phyloP scores from a whole-genome alignment of 805 yeast genomes.

The Yamadazyma tumulicola region DNA sequence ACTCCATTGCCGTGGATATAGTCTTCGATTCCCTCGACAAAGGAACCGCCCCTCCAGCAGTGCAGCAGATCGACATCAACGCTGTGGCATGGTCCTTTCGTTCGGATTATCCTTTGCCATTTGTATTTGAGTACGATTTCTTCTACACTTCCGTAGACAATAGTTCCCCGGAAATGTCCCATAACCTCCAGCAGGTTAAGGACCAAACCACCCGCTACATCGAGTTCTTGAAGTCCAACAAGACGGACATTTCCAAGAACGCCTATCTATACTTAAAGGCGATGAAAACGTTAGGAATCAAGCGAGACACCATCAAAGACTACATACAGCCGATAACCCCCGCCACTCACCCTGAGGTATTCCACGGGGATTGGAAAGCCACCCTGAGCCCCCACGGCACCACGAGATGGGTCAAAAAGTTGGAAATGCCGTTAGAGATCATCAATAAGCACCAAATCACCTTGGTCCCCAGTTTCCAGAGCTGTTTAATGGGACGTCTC shows the following conservation, averaged over 20 bases:
- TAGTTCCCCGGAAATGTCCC: background rate
- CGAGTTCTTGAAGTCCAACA: slow-evolving; percentile 31
- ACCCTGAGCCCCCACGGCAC: slow-evolving; percentile 14
- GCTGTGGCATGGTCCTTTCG: slow-evolving; percentile 39
- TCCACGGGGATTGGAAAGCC: slow-evolving; percentile 27
- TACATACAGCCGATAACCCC: slow-evolving; percentile 29
- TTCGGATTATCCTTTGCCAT: slow-evolving; percentile 40
- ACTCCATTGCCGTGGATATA: slow-evolving; percentile 23
- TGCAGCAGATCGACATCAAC: slow-evolving; percentile 31
- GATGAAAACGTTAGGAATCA: slow-evolving; percentile 33
- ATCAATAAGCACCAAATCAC: slow-evolving; percentile 45
- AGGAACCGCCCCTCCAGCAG: slow-evolving; percentile 28
- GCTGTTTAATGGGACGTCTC: slow-evolving; percentile 56
- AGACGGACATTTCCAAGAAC: slow-evolving; percentile 28
- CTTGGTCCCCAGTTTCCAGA: slow-evolving; percentile 60
- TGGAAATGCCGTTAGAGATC: slow-evolving; percentile 41
- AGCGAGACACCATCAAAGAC: slow-evolving; percentile 38
- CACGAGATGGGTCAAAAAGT: slow-evolving; percentile 24
- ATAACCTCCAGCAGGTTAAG: slow-evolving; percentile 32
- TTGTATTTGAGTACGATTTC: slow-evolving; percentile 38
- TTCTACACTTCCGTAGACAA: slow-evolving; percentile 27
- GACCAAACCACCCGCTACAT: slow-evolving; percentile 31
- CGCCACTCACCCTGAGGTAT: slow-evolving; percentile 20
- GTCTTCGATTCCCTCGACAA: slow-evolving; percentile 23
- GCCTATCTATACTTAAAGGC: slow-evolving; percentile 37